These are phyloP conservation scores for Carnegiea gigantea DNA, from an alignment of 179 eudicot species.

Conservation along the genomic window DNA sequence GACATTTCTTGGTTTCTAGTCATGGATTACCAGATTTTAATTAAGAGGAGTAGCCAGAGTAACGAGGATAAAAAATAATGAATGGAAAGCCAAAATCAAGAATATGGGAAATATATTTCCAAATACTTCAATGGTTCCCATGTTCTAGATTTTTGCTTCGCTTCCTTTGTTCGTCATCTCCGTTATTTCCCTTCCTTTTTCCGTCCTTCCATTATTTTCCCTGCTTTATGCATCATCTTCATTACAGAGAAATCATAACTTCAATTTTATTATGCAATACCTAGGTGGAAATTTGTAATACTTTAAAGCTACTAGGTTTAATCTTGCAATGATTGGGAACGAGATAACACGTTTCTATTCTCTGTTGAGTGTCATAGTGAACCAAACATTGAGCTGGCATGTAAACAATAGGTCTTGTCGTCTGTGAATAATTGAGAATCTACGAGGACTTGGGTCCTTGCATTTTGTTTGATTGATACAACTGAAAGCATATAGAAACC, in stretches of 20 bases:
- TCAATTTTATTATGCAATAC: background rate
- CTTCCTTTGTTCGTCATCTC: too few relatives aligned
- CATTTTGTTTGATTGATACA: background rate
- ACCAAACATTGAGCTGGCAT: background rate
- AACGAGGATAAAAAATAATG: background rate
- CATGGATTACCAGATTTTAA: background rate
- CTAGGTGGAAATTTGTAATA: background rate
- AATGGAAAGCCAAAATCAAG: too few relatives aligned
- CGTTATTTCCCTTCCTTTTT: too few relatives aligned
- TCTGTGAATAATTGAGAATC: constrained; percentile 2
- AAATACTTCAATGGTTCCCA: too few relatives aligned
- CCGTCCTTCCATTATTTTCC: too few relatives aligned
- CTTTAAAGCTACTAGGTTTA: background rate
- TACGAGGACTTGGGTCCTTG: background rate
- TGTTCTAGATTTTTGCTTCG: too few relatives aligned
- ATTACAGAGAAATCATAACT: too few relatives aligned
- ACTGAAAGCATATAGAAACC: background rate
- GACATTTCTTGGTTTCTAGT: background rate
- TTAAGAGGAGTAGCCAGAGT: background rate
- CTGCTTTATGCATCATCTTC: too few relatives aligned
- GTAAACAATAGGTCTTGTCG: background rate
- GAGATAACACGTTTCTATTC: background rate
- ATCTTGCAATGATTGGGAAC: background rate
- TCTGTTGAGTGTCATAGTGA: background rate
- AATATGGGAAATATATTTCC: too few relatives aligned